Evolutionary conservation across 225 moss, liverwort and hornwort genomes (phyloP), one percentile per base, ranked within the genome.

Genomic region (Ulota crispa): DNA sequence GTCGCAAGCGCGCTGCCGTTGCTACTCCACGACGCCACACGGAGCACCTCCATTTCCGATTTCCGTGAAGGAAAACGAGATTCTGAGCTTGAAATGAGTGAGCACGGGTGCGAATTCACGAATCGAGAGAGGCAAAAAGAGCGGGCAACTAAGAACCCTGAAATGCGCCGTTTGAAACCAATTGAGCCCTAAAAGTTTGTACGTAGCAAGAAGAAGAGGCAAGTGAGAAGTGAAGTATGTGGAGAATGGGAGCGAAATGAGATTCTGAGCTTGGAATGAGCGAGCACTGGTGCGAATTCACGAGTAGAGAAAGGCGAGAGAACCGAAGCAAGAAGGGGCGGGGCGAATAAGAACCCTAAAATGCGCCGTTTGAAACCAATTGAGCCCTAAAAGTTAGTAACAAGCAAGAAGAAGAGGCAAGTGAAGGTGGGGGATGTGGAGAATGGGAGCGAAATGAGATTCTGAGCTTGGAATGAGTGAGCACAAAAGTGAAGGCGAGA

Each of bases 21-120:
- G 81, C 72, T 42, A 23, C 68, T 67, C 59, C 83, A 66, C 59
- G 66, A 64, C 12, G 69, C 80, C 62, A 75, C 62, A 19, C 68
- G 75, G 19, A 84, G 84, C 31, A 53, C 61, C 74, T 75, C 80
- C 84, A 84, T 83, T 39, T 24, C 12, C 4, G 15, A 1, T 39
- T 62, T 7, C 10, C 56, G n/a, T 3, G 63, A 1, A 64, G 32
- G 11, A 0, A 0, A 5, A 1, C 5, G 5, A 6, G 64, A 7
- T 19, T 20, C 20, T 20, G 68, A 26, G 24, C 23, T 27, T 28
- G 8, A 9, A 18, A 55, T 28, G 53, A 53, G 63, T 5, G 34
- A 66, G 10, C 66, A 6, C 16, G 19, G 15, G 1, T 1, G 18
- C 2, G 32, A 24, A 12, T 21, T 66, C 23, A 37, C 21, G 15